Evolutionary conservation across 306 rosid species (phyloP), one percentile per base, ranked within the genome.

Genomic region (Casuarina equisetifolia): DNA sequence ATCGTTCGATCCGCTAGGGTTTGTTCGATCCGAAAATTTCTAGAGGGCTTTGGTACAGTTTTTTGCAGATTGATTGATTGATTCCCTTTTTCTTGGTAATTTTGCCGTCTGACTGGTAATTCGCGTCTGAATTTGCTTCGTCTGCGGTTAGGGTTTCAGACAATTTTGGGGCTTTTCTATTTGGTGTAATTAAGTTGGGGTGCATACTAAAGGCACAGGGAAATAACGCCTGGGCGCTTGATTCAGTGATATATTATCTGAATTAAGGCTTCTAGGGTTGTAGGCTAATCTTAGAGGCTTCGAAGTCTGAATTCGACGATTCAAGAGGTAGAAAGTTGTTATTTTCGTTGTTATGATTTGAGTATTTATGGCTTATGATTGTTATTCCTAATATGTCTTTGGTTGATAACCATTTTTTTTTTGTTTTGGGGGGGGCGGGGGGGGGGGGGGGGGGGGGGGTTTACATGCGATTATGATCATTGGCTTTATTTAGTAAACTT

Each of bases 131-230:
- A 62, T 35, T 36, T 13, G 69, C 45, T 15, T 63, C 46, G 57
- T 42, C 79, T 83, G 85, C 91, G 85, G 89, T 85, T 87, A 89
- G 91, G 92, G 90, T 83, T 85, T 73, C 79, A 39, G 40, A 38
- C 44, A 74, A 20, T 9, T 7, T 32, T 38, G 50, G 51, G 83
- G 16, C 1, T 69, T 39, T 44, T 72, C 35, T 42, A 45, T 70
- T 81, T 67, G 49, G 79, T 76, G 68, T 19, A 87, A 89, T 89
- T 77, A 19, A n/a, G 3, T 69, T 81, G 77, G 88, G 73, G n/a
- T 72, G 39, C 19, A 68, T 69, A 48, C 55, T 48, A 53, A 36
- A 67, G 53, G 49, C 54, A n/a, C 63, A 45, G 46, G 51, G 74
- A 25, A 39, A 62, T 71, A 2, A 6, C 15, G 4, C 78, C 38